phyloP scores from a whole-genome alignment of 148 eudicot species.

The Rhododendron henanense region DNA sequence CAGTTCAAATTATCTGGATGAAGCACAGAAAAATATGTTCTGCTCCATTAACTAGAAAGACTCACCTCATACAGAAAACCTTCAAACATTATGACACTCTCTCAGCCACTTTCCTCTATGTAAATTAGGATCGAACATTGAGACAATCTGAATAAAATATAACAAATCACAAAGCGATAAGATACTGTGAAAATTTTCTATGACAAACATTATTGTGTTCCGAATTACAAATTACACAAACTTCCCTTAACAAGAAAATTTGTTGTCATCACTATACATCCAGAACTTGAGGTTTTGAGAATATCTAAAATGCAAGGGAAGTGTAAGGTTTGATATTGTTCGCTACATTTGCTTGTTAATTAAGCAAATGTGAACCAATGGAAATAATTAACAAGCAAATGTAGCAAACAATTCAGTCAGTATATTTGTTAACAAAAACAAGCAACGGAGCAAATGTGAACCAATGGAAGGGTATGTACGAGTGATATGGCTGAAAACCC shows the following conservation, averaged over 20 bases:
- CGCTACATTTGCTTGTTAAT: no score
- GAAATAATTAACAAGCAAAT: no score
- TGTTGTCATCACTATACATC: no score
- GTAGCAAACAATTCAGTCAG: no score
- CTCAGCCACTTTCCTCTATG: slow-evolving; percentile 19
- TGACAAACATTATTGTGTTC: slow-evolving; percentile 46
- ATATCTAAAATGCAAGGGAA: no score
- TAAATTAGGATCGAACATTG: slow-evolving; percentile 16
- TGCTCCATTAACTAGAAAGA: background rate
- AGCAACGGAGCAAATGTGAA: no score
- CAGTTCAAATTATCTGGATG: background rate
- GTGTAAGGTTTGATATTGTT: no score
- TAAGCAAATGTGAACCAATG: no score
- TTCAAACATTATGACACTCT: slow-evolving; percentile 18
- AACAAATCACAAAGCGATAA: slow-evolving; percentile 15
- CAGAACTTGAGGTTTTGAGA: no score
- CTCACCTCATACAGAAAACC: slow-evolving; percentile 6
- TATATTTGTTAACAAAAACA: no score
- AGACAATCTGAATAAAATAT: slow-evolving; percentile 6
- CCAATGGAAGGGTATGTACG: no score
- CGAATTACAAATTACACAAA: slow-evolving; percentile 47
- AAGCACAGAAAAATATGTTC: background rate
- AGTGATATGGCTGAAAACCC: no score
- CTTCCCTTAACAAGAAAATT: slow-evolving; percentile 17
- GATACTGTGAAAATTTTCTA: slow-evolving; percentile 15